Evolutionary conservation across 495 filamentous ascomycete genomes (phyloP).

Genomic region (Sordaria brevicollis): DNA sequence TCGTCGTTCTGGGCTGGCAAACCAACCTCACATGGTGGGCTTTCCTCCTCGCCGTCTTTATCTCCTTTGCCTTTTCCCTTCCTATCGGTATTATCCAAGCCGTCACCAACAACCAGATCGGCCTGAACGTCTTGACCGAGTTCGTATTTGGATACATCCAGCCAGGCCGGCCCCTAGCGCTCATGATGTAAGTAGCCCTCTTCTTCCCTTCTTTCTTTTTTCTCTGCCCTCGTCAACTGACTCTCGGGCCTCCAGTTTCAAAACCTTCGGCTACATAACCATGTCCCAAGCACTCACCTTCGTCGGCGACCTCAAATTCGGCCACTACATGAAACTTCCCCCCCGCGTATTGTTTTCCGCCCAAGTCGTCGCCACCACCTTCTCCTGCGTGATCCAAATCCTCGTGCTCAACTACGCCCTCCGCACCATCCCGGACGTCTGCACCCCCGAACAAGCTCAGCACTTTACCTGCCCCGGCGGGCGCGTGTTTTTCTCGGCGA

Average conservation of each 20-base stretch:
- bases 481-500: constrained; percentile 56
- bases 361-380: constrained; percentile 54
- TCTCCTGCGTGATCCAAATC: constrained; percentile 58
- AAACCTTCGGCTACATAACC: constrained; percentile 65
- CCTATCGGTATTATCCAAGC: constrained; percentile 54
- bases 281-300: constrained; percentile 49
- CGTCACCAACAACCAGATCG: constrained; percentile 58
- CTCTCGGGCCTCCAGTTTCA: constrained; percentile 38
- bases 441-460: constrained; percentile 47
- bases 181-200: constrained; percentile 44
- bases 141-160: constrained; percentile 64
- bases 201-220: not conserved
- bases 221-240: not conserved
- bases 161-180: constrained; percentile 51
- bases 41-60: constrained; percentile 52
- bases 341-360: constrained; percentile 58
- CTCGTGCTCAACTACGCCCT: constrained; percentile 57
- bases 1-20: constrained; percentile 53
- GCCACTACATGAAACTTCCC: constrained; percentile 65
- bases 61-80: constrained; percentile 43
- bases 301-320: constrained; percentile 45
- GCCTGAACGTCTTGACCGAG: constrained; percentile 59
- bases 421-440: constrained; percentile 48
- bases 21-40: constrained; percentile 60
- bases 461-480: constrained; percentile 62